Conservation (phyloP, 805 yeast genomes). For the Candida ortonii region DNA sequence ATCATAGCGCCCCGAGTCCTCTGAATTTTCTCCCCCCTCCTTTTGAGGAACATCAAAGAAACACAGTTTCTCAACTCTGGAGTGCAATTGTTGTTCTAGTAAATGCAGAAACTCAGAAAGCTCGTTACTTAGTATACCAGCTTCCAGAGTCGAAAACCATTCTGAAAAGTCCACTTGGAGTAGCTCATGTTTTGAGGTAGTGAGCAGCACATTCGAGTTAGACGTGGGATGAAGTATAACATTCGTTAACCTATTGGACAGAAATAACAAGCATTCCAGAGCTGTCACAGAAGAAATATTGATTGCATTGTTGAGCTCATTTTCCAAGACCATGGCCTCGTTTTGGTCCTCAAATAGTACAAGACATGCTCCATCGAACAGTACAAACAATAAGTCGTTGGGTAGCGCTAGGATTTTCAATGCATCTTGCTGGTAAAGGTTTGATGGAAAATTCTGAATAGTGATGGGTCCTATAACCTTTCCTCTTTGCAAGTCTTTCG, state of each 20-base stretch:
- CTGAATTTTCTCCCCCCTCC: background rate
- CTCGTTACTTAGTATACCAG: conserved; percentile 19
- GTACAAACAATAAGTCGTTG: conserved; percentile 24
- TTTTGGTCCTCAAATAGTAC: conserved; percentile 22
- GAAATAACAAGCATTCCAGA: conserved; percentile 16
- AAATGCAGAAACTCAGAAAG: conserved; percentile 16
- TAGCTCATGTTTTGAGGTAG: conserved; percentile 20
- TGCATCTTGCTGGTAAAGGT: conserved; percentile 46
- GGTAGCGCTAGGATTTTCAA: conserved; percentile 25
- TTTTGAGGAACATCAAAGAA: conserved; percentile 11
- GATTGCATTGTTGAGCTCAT: conserved; percentile 9
- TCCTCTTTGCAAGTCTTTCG: conserved; percentile 19
- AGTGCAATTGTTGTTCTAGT: conserved; percentile 19
- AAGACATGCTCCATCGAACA: conserved; percentile 22
- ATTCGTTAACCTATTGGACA: conserved; percentile 3
- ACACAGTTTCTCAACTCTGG: conserved; percentile 20
- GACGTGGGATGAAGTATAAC: conserved; percentile 23
- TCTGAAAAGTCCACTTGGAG: conserved; percentile 28
- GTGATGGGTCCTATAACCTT: conserved; percentile 48
- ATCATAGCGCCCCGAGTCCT: conserved; percentile 2
- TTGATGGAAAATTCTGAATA: conserved; percentile 53
- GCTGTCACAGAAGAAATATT: conserved; percentile 6
- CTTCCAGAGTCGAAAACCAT: conserved; percentile 25
- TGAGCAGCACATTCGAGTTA: conserved; percentile 18
- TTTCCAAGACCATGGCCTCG: conserved; percentile 26